Evolutionary conservation across 306 rosid species (phyloP), one percentile per base, ranked within the genome.

Genomic region (Canavalia gladiata): DNA sequence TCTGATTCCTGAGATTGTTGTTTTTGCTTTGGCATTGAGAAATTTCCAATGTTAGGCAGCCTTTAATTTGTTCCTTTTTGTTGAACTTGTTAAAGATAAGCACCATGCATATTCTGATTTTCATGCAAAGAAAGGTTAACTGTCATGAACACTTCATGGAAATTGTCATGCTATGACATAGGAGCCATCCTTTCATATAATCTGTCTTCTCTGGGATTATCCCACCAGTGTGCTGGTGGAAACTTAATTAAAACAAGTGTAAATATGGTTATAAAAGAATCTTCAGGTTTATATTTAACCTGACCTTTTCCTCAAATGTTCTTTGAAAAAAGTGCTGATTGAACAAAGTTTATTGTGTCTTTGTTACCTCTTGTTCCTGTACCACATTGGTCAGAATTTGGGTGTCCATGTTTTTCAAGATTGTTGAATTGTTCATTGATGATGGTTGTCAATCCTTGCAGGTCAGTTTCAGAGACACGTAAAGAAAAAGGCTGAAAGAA

Each of bases 401-500:
- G 29, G 47, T 69, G 59, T 59, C 0, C 6, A 51, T 70, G 54
- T 9, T 25, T 75, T 25, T 74, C 33, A 5, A 42, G 51, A 58
- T 52, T 29, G 28, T 75, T 79, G 12, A 28, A 29, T 68, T 68
- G 37, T 33, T 28, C 85, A 55, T 76, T 81, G 43, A 58, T 83
- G 35, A 80, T 50, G 35, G 65, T 8, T 83, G 78, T 82, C 56
- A 64, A 84, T 85, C 78, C 65, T 57, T 87, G 89, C 69, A 92
- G 89, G 77, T 77, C 75, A 42, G 78, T 83, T 80, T 75, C 74
- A 75, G 80, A 79, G 78, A 84, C 77, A 81, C 83, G 79, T 56
- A 86, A 68, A 83, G 85, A 78, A 87, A 87, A 77, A 86, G 86
- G 86, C 82, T 68, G 68, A 80, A 84, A 67, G 84, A 87, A 83